Evolutionary conservation across 2,329 filamentous ascomycete species (phyloP).

Genomic region (Fusarium setosum): DNA sequence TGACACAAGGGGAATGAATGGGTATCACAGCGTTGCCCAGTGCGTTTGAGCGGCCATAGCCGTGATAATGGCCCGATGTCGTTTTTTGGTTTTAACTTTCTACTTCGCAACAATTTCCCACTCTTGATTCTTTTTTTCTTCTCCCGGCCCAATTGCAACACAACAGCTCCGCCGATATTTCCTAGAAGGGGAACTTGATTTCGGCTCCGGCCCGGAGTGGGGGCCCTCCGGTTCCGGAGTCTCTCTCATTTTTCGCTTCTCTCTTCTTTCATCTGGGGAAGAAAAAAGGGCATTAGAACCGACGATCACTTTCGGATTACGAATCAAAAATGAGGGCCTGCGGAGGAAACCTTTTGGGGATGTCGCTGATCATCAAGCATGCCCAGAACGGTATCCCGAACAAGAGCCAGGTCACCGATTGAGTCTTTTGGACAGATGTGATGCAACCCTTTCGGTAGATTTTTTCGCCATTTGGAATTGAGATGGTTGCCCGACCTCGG

Average conservation of each 20-base stretch:
- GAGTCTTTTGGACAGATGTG: slow-evolving; percentile 8
- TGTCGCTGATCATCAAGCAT: background rate
- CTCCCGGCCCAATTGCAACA: slow-evolving; percentile 15
- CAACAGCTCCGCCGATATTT: slow-evolving; percentile 14
- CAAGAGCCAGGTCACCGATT: slow-evolving; percentile 16
- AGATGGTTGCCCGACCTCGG: slow-evolving; percentile 28
- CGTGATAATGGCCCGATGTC: slow-evolving; percentile 33
- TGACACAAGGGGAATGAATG: slow-evolving; percentile 1
- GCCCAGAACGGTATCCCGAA: slow-evolving; percentile 32
- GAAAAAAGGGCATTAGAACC: background rate
- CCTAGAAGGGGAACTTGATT: slow-evolving; percentile 13
- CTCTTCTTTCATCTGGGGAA: slow-evolving; percentile 8
- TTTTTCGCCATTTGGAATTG: slow-evolving; percentile 13
- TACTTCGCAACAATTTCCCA: background rate
- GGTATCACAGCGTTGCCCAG: slow-evolving; percentile 13
- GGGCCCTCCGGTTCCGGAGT: background rate
- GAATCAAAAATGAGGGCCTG: slow-evolving; percentile 23
- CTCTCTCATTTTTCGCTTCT: background rate
- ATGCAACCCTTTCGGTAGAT: slow-evolving; percentile 20
- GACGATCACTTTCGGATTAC: slow-evolving; percentile 27
- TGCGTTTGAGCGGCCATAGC: slow-evolving; percentile 14
- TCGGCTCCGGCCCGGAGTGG: slow-evolving; percentile 33
- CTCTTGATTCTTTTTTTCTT: background rate
- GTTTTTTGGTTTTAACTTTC: background rate
- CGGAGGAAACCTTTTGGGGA: slow-evolving; percentile 10